These are phyloP conservation scores for Westerdykella aurantiaca DNA, from an alignment of 2,329 filamentous ascomycete genomes.

Conservation along the genomic window DNA sequence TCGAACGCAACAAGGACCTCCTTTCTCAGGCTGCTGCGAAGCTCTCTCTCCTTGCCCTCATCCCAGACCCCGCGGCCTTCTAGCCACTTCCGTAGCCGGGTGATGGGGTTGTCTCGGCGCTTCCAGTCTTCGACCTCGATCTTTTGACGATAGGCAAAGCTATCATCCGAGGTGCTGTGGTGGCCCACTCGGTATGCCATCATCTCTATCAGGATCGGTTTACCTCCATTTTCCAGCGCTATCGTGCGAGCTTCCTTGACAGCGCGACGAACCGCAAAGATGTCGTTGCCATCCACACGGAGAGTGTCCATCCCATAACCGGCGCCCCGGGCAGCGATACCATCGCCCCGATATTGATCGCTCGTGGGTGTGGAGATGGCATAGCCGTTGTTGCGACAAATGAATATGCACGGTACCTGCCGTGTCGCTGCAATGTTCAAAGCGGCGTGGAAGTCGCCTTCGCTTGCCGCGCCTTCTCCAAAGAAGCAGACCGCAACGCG, in stretches of 20 bases:
- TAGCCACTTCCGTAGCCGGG: conserved; percentile 81
- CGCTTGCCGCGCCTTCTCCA: conserved; percentile 82
- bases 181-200: conserved; percentile 98
- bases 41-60: conserved; percentile 71
- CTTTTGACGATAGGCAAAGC: conserved; percentile 87
- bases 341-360: conserved; percentile 87
- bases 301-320: conserved; percentile 95
- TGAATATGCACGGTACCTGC: conserved; percentile 80
- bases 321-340: conserved; percentile 78
- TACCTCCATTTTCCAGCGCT: conserved; percentile 73
- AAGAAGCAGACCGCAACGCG: conserved; percentile 79
- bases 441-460: conserved; percentile 88
- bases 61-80: conserved; percentile 79
- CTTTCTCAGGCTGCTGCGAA: conserved; percentile 60
- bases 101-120: conserved; percentile 79
- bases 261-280: conserved; percentile 79
- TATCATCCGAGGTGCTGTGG: conserved; percentile 95
- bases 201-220: conserved; percentile 81
- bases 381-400: conserved; percentile 90
- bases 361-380: conserved; percentile 85
- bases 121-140: conserved; percentile 97
- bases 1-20: conserved; percentile 79
- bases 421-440: conserved; percentile 86
- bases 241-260: conserved; percentile 70
- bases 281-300: conserved; percentile 88